Conservation (phyloP, 2,329 filamentous ascomycete genomes). For the Fusarium bactridioides region DNA sequence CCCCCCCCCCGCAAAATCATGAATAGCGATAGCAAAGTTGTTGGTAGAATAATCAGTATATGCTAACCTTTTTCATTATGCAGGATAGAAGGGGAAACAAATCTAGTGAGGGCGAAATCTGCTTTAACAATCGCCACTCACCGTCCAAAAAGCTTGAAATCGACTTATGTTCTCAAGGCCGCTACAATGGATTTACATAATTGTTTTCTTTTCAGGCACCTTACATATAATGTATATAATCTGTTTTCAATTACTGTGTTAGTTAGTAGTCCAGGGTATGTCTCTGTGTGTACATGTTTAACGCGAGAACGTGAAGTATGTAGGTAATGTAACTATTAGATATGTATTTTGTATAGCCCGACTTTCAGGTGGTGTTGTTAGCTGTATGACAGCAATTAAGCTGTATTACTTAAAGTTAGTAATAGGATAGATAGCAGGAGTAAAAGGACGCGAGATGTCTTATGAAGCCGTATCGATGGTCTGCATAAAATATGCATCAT, state of each 20-base stretch:
- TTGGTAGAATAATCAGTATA: too few relatives aligned
- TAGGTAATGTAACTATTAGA: too few relatives aligned
- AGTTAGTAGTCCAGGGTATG: background rate
- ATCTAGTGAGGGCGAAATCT: rapidly evolving
- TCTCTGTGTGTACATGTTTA: background rate
- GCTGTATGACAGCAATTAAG: too few relatives aligned
- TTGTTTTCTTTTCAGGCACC: background rate
- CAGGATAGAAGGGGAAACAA: too few relatives aligned
- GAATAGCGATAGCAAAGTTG: too few relatives aligned
- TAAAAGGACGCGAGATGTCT: background rate
- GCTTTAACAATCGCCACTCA: background rate
- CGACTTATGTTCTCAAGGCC: rapidly evolving
- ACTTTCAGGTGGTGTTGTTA: rapidly evolving
- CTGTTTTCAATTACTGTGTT: background rate
- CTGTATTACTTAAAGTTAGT: too few relatives aligned
- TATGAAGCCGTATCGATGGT: rapidly evolving
- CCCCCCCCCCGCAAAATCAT: too few relatives aligned
- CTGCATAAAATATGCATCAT: background rate
- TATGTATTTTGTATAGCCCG: rapidly evolving
- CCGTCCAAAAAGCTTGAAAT: rapidly evolving
- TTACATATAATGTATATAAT: background rate
- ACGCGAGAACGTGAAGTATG: background rate
- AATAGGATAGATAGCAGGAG: too few relatives aligned
- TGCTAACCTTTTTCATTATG: too few relatives aligned
- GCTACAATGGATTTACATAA: rapidly evolving